Evolutionary conservation across 352 stramenopile species (phyloP).

Genomic region (Globisporangium emineosum): DNA sequence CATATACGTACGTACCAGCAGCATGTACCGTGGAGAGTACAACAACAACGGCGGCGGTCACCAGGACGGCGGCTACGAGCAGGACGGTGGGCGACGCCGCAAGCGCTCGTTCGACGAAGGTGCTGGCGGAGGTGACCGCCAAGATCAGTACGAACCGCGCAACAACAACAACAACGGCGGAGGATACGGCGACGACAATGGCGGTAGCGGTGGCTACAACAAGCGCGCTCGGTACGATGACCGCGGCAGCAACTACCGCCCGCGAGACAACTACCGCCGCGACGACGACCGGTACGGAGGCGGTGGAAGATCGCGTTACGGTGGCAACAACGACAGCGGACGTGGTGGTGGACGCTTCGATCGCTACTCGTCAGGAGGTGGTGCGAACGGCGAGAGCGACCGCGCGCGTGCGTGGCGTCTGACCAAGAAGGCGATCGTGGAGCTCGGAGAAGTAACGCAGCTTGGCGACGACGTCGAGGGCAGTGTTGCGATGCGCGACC

Average conservation of each 20-base stretch:
- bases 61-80: slow-evolving; percentile 19
- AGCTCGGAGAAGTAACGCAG: slow-evolving; percentile 48
- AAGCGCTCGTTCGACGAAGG: slow-evolving; percentile 69
- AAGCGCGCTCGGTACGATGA: slow-evolving; percentile 64
- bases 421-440: slow-evolving; percentile 70
- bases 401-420: slow-evolving; percentile 64
- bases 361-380: slow-evolving; percentile 18
- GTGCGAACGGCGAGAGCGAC: slow-evolving; percentile 48
- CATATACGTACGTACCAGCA: neutral
- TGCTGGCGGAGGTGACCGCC: slow-evolving; percentile 6
- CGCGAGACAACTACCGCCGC: slow-evolving; percentile 22
- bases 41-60: slow-evolving; percentile 18
- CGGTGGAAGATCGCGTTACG: slow-evolving; percentile 24
- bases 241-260: slow-evolving; percentile 26
- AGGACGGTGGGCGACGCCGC: slow-evolving; percentile 27
- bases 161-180: slow-evolving; percentile 18
- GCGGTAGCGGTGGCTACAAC: slow-evolving; percentile 29
- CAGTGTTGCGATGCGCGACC: slow-evolving; percentile 32
- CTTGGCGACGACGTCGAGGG: slow-evolving; percentile 31
- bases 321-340: slow-evolving; percentile 15
- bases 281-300: slow-evolving; percentile 33
- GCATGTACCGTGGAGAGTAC: slow-evolving; percentile 29
- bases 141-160: slow-evolving; percentile 17
- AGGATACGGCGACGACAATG: slow-evolving; percentile 45
- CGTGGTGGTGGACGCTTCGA: slow-evolving; percentile 20